phyloP scores from a whole-genome alignment of 306 rosid genomes.

The Oxytropis ochrocephala region DNA sequence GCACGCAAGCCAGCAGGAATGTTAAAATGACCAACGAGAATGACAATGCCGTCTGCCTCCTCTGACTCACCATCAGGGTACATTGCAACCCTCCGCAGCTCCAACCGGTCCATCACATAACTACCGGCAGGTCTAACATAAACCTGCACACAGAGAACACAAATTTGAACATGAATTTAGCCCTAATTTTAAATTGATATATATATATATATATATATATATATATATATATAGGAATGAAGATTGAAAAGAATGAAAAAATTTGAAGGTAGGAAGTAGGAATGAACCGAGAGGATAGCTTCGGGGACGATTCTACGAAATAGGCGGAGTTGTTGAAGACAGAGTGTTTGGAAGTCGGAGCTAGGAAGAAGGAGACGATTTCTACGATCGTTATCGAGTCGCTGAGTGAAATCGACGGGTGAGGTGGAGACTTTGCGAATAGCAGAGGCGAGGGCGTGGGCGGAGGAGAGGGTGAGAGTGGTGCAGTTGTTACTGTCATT shows the following conservation, averaged over 20 bases:
- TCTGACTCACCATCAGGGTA: constrained; percentile 48
- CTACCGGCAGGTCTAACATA: constrained; percentile 98
- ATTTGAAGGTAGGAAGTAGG: not conserved
- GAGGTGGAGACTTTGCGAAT: constrained; percentile 74
- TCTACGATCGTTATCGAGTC: constrained; percentile 38
- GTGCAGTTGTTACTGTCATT: constrained; percentile 23
- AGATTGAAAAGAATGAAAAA: not conserved
- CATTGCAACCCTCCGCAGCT: constrained; percentile 69
- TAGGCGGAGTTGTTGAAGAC: constrained; percentile 64
- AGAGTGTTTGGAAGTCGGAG: constrained; percentile 69
- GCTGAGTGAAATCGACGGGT: constrained; percentile 71
- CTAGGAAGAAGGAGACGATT: constrained; percentile 61
- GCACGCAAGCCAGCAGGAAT: constrained; percentile 72
- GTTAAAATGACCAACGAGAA: constrained; percentile 64
- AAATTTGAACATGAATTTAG: not conserved
- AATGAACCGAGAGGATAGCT: constrained; percentile 67
- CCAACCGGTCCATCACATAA: constrained; percentile 94
- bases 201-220: too few species aligned
- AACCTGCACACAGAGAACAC: constrained; percentile 37
- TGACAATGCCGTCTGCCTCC: constrained; percentile 52
- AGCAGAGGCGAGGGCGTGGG: constrained; percentile 67
- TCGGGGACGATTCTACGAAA: constrained; percentile 74
- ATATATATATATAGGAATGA: not conserved
- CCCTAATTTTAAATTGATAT: not conserved
- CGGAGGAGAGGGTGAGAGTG: constrained; percentile 48